These are phyloP conservation scores for Plantago lanceolata DNA, from an alignment of 305 asterid species.

Conservation along the genomic window DNA sequence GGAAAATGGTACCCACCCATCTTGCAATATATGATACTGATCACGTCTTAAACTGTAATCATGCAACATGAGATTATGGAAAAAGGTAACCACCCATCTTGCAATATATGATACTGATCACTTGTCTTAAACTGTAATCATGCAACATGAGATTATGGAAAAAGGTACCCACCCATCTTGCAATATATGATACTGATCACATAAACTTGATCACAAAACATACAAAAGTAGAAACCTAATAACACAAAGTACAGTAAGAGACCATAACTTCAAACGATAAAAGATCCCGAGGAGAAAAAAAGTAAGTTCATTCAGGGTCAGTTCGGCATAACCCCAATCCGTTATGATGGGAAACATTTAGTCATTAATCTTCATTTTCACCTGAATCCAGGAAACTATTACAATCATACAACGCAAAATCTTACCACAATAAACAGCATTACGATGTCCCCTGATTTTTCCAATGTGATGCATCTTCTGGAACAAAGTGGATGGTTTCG, in stretches of 20 bases:
- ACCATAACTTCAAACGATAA: background rate
- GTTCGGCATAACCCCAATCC: background rate
- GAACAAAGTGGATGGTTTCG: constrained; percentile 95
- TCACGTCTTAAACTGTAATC: constrained; percentile 1
- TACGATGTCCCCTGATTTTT: constrained; percentile 83
- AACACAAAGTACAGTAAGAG: background rate
- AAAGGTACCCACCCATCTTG: too few relatives aligned
- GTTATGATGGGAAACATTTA: constrained; percentile 9
- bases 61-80: background rate
- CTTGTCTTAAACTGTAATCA: constrained; percentile 5
- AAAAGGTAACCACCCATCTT: background rate
- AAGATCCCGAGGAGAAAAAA: background rate
- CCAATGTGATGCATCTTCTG: constrained; percentile 84
- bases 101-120: constrained; percentile 4
- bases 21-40: constrained; percentile 10
- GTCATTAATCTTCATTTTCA: constrained; percentile 2
- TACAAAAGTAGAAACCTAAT: constrained; percentile 15
- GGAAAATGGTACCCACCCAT: background rate
- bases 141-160: background rate
- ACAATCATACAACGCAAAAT: constrained; percentile 7
- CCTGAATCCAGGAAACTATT: constrained; percentile 11
- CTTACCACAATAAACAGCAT: constrained; percentile 95
- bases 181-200: too few relatives aligned
- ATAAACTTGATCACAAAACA: background rate
- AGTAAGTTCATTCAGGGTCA: background rate